Evolutionary conservation across 495 filamentous ascomycete species (phyloP).

Genomic region (Patellaria atrata): DNA sequence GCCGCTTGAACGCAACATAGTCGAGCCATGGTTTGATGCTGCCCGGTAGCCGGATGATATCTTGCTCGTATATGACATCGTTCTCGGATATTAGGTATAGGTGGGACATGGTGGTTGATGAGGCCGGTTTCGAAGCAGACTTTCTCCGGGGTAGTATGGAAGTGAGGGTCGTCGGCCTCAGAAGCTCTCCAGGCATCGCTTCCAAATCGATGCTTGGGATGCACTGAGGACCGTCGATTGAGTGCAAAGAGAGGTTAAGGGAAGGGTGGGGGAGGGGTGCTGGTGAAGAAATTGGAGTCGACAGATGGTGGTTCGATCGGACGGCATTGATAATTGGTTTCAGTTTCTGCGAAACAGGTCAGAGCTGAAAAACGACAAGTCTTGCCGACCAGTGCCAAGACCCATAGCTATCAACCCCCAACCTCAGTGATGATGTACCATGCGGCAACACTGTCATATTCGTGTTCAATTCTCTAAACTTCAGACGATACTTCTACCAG

Average conservation of each 20-base stretch:
- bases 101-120: conserved; percentile 17
- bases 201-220: conserved; percentile 1
- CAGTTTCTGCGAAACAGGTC: too few species aligned
- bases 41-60: conserved; percentile 72
- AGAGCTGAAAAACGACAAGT: too few species aligned
- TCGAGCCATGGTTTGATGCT: conserved; percentile 91
- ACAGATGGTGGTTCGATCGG: too few species aligned
- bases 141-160: conserved; percentile 15
- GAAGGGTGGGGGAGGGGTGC: neutral
- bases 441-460: too few species aligned
- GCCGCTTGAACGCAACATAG: conserved; percentile 84
- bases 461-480: too few species aligned
- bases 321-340: too few species aligned
- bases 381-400: too few species aligned
- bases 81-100: conserved; percentile 51
- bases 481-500: too few species aligned
- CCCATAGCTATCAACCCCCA: too few species aligned
- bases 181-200: conserved; percentile 19
- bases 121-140: conserved; percentile 14
- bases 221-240: conserved; percentile 10
- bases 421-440: too few species aligned
- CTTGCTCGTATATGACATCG: conserved; percentile 91
- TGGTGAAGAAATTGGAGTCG: neutral
- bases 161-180: conserved; percentile 11
- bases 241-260: conserved; percentile 3